Conservation (phyloP, 2,329 filamentous ascomycete species). For the Leptographium lundbergii region DNA sequence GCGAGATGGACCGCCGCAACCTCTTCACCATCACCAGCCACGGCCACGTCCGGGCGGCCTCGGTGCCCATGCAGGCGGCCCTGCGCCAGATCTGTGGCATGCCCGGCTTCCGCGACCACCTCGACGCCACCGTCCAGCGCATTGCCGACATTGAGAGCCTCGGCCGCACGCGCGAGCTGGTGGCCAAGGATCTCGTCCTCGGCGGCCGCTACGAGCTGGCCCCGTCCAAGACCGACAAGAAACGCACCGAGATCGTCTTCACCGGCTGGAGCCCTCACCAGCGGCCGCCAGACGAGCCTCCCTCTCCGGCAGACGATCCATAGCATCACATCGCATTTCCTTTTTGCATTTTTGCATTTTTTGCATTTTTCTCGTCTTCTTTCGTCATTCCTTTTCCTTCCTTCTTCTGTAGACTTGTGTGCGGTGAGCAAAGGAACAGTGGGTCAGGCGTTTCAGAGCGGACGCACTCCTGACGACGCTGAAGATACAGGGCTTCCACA, state of each 20-base stretch:
- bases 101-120: slow-evolving; percentile 66
- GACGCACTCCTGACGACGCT: neutral
- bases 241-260: slow-evolving; percentile 8
- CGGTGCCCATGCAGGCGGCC: slow-evolving; percentile 89
- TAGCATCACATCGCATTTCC: neutral
- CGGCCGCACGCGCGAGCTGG: slow-evolving; percentile 84
- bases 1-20: slow-evolving; percentile 84
- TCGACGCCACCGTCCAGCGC: slow-evolving; percentile 71
- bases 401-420: neutral
- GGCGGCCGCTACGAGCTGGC: slow-evolving; percentile 65
- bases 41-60: slow-evolving; percentile 81
- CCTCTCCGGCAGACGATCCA: neutral
- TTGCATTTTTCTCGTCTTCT: neutral
- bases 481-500: neutral
- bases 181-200: slow-evolving; percentile 85
- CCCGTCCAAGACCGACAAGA: slow-evolving; percentile 12
- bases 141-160: slow-evolving; percentile 91
- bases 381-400: neutral
- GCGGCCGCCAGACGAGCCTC: slow-evolving; percentile 7
- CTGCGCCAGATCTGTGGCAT: slow-evolving; percentile 72
- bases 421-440: neutral
- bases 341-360: neutral
- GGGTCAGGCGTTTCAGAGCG: neutral
- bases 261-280: slow-evolving; percentile 12
- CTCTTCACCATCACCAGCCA: slow-evolving; percentile 86